These are phyloP conservation scores for Elaeis oleifera DNA, from an alignment of 202 grass and related monocot species.

Conservation along the genomic window DNA sequence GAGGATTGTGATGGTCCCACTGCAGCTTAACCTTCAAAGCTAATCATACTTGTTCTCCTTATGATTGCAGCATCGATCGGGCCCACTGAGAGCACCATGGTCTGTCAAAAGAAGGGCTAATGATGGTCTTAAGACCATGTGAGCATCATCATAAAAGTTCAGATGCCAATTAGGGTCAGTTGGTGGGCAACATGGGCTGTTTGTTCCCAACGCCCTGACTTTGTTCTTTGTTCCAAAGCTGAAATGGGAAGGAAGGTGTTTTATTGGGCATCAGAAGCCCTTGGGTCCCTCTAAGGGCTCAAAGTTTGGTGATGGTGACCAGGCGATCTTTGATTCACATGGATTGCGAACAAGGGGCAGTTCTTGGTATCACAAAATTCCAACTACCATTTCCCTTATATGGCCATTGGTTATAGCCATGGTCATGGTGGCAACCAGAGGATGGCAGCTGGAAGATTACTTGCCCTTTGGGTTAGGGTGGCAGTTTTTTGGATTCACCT, in stretches of 20 bases:
- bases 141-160: slow-evolving; percentile 11
- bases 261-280: slow-evolving; percentile 16
- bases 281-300: slow-evolving; percentile 9
- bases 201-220: background rate
- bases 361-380: background rate
- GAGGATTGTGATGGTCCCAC: background rate
- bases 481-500: slow-evolving; percentile 6
- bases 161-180: slow-evolving; percentile 6
- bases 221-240: background rate
- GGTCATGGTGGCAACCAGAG: background rate
- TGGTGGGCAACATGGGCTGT: slow-evolving; percentile 4
- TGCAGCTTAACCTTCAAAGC: too few species aligned
- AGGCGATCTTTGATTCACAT: slow-evolving; percentile 37
- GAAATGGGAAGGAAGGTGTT: background rate
- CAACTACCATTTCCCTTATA: background rate
- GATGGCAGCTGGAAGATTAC: slow-evolving; percentile 5
- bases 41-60: too few species aligned
- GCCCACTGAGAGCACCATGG: background rate
- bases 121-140: slow-evolving; percentile 4
- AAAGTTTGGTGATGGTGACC: slow-evolving; percentile 11
- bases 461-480: background rate
- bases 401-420: background rate
- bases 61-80: background rate
- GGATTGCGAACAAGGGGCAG: slow-evolving; percentile 3
- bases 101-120: slow-evolving; percentile 7